phyloP scores from a whole-genome alignment of 1,284 basidiomycete species.

The Anthracocystis panici-leucophaei region DNA sequence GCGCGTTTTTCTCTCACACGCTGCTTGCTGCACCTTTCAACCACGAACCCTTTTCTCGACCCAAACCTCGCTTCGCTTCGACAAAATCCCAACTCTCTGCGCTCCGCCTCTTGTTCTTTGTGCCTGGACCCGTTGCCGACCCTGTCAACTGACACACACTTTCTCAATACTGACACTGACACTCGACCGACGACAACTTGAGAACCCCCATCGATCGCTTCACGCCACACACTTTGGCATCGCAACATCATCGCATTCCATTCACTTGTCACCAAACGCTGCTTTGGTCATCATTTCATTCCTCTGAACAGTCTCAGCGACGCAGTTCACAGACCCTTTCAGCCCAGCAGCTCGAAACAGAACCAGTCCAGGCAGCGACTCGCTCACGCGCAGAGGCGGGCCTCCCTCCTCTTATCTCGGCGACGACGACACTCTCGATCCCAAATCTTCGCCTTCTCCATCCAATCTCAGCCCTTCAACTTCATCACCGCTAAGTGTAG shows the following conservation, averaged over 20 bases:
- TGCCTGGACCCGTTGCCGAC: neutral
- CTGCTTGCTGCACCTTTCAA: neutral
- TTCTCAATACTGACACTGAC: neutral
- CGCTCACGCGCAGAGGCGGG: constrained; percentile 7
- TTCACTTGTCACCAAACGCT: neutral
- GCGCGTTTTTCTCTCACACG: neutral
- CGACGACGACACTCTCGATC: constrained; percentile 45
- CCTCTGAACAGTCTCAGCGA: constrained; percentile 31
- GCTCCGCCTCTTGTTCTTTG: neutral
- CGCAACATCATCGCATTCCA: neutral
- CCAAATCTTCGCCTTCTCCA: constrained; percentile 42
- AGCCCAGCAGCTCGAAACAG: constrained; percentile 33
- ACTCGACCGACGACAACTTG: neutral
- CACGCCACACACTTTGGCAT: neutral
- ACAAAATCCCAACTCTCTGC: neutral
- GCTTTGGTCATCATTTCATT: neutral
- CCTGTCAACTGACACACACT: constrained; percentile 2
- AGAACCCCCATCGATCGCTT: neutral
- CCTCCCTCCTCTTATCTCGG: constrained; percentile 21
- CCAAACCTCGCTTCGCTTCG: constrained; percentile 10
- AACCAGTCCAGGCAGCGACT: constrained; percentile 26
- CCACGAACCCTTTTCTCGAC: constrained; percentile 9
- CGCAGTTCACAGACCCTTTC: constrained; percentile 50
- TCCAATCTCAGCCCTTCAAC: constrained; percentile 31
- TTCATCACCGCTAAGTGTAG: constrained; percentile 34